phyloP scores from a whole-genome alignment of 2,329 filamentous ascomycete genomes.

The Paecilomyces niveus region DNA sequence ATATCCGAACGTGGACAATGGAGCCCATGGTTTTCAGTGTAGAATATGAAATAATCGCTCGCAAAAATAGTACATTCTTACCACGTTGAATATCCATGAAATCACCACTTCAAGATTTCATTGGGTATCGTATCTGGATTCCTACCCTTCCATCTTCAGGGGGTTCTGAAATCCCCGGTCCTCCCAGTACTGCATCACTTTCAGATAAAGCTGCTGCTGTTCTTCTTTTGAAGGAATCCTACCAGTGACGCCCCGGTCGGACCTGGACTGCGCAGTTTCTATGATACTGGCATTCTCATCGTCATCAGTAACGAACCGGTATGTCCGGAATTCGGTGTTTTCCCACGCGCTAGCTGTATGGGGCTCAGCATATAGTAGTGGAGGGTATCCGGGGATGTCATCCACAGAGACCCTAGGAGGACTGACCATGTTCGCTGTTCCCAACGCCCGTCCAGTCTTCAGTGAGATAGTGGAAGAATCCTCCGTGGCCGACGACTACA shows the following conservation, averaged over 20 bases:
- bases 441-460: constrained; percentile 11
- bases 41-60: neutral
- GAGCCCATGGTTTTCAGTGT: neutral
- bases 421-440: constrained; percentile 7
- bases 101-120: neutral
- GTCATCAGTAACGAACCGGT: constrained; percentile 2
- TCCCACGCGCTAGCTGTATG: constrained; percentile 7
- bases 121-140: neutral
- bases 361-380: neutral
- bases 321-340: constrained; percentile 8
- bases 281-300: constrained; percentile 6
- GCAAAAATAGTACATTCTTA: neutral
- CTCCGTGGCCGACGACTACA: constrained; percentile 11
- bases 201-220: constrained; percentile 5
- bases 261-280: constrained; percentile 7
- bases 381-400: neutral
- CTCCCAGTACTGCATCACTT: constrained; percentile 8
- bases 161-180: constrained; percentile 9
- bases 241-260: constrained; percentile 3
- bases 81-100: neutral
- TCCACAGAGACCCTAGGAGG: neutral
- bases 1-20: neutral
- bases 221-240: constrained; percentile 4
- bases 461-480: constrained; percentile 11
- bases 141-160: constrained; percentile 5